These are phyloP conservation scores for Sporothrix humicola DNA, from an alignment of 2,329 filamentous ascomycete species.

Conservation along the genomic window DNA sequence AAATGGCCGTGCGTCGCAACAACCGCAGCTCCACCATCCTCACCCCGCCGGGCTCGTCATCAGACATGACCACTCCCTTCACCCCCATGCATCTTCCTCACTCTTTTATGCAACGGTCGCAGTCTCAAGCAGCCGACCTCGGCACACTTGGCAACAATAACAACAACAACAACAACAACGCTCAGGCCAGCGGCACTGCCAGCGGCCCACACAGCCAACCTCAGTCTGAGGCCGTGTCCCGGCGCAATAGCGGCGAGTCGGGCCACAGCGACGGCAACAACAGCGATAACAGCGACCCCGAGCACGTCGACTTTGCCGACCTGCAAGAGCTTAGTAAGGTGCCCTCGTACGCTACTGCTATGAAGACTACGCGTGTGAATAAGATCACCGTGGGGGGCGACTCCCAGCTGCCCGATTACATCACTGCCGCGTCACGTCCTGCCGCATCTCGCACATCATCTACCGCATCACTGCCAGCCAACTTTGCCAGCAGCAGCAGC, in stretches of 20 bases:
- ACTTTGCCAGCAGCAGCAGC: neutral
- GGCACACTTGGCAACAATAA: neutral
- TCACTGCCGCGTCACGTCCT: constrained; percentile 54
- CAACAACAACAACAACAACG: neutral
- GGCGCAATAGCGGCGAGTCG: constrained; percentile 60
- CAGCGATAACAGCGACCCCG: constrained; percentile 46
- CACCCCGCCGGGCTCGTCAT: constrained; percentile 43
- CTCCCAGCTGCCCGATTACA: constrained; percentile 68
- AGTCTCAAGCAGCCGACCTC: constrained; percentile 13
- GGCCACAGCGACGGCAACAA: constrained; percentile 51
- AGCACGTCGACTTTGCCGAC: constrained; percentile 63
- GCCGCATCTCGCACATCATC: constrained; percentile 59
- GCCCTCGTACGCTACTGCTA: constrained; percentile 77
- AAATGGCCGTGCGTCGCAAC: constrained; percentile 49
- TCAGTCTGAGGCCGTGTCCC: constrained; percentile 55
- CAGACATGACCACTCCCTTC: constrained; percentile 52
- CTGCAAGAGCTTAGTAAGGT: constrained; percentile 72
- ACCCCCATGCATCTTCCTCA: constrained; percentile 46
- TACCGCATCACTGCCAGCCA: neutral
- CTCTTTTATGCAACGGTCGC: constrained; percentile 40
- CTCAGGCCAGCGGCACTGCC: neutral
- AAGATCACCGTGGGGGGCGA: constrained; percentile 54
- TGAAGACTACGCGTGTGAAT: constrained; percentile 64
- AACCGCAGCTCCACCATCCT: constrained; percentile 49
- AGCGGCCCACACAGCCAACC: constrained; percentile 19